Evolutionary conservation across 176 grass and related monocot species (phyloP), one percentile per base, ranked within the genome.

Genomic region (Oryza officinalis): DNA sequence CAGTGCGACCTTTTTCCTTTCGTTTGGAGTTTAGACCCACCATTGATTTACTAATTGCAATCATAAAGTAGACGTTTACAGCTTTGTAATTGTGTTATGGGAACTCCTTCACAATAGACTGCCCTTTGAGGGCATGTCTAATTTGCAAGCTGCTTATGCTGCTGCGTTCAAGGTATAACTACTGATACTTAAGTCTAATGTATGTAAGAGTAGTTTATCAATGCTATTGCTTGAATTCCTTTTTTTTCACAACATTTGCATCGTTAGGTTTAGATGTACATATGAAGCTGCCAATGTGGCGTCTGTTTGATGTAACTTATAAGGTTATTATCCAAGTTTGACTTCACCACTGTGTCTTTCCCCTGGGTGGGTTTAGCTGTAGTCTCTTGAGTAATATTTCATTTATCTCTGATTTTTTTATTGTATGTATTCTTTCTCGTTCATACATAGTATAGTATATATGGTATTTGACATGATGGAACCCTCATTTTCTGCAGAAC

Each of bases 1-100:
- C 31, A 45, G 65, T 50, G 54, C 38, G 15, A 50, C 68, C 9
- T 27, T 70, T 61, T 18, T 50, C 6, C 13, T 35, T 54, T 41
- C 6, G 60, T 44, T 25, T 67, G 71, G 71, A 26, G 60, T 57
- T 31, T 59, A 65, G 71, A 26, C 70, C 78, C 82, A 78, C 66
- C 8, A 32, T 23, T 27, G 44, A 38, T 76, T 84, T 41, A 17
- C 72, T 77, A 67, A 99, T 79, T 99, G 94, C 91, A 99, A 99
- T 79, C 96, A 99, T 74, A 99, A 99, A 86, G 96, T 99, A 68
- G 96, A 99, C 72, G 93, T 96, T 45, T 99, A 99, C 87, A 99
- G 96, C 83, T 99, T 99, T 78, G 93, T 89, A 18, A 99, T 99
- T 80, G 96, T 99, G 54, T 69, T 99, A 67, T 99, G 96, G 96